phyloP scores from a whole-genome alignment of 805 yeast species.

The Zygosaccharomyces bailii region DNA sequence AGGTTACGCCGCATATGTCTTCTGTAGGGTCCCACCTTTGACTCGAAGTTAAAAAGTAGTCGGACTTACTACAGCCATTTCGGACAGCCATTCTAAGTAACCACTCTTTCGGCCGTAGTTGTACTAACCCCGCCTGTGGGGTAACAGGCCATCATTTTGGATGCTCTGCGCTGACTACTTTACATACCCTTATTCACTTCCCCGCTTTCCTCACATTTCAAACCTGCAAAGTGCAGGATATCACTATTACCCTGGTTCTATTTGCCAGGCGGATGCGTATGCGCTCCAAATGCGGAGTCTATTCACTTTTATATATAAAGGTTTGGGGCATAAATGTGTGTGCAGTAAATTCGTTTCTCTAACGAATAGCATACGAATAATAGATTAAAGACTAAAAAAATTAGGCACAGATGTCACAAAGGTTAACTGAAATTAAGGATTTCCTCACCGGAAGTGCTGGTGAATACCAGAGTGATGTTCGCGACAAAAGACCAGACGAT shows the following conservation, averaged over 20 bases:
- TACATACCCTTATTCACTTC: no score
- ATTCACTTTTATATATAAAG: not conserved
- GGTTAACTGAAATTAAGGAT: slow-evolving; percentile 30
- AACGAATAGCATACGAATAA: not conserved
- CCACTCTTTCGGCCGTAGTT: not conserved
- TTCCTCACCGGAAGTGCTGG: slow-evolving; percentile 26
- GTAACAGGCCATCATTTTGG: not conserved
- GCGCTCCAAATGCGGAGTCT: not conserved
- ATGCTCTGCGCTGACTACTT: not conserved
- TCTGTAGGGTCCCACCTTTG: no score
- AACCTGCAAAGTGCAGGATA: not conserved
- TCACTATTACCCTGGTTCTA: not conserved
- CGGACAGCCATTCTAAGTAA: not conserved
- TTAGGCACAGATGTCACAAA: slow-evolving; percentile 24
- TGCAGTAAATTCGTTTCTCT: no score
- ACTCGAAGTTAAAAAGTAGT: no score
- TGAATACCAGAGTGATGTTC: slow-evolving; percentile 9
- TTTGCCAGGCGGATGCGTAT: not conserved
- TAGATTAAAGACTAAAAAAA: not conserved
- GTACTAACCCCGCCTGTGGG: not conserved
- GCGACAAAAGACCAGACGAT: slow-evolving; percentile 67
- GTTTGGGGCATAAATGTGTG: no score
- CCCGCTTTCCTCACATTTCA: no score
- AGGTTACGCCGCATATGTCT: no score
- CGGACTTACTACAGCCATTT: not conserved